These are phyloP conservation scores for Logfia minima DNA, from an alignment of 129 eudicot species.

Conservation along the genomic window DNA sequence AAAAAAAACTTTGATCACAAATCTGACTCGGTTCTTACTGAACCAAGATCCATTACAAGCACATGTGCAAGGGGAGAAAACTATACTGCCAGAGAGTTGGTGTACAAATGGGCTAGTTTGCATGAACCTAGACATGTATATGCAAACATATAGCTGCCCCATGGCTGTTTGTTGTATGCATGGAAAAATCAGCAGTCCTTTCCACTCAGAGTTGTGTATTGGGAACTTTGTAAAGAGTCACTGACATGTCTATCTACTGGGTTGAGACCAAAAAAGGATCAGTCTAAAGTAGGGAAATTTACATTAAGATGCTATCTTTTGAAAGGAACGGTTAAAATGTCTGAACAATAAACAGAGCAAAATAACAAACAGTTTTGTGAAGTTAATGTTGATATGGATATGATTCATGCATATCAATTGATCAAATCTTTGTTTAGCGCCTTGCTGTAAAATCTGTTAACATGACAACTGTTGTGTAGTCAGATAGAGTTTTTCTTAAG, in stretches of 20 bases:
- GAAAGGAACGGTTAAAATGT: conserved; percentile 7
- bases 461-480: not conserved
- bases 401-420: not conserved
- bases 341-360: conserved; percentile 8
- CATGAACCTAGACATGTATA: not conserved
- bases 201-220: conserved; percentile 5
- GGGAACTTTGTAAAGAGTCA: conserved; percentile 6
- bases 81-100: not conserved
- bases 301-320: conserved; percentile 4
- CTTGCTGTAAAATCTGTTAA: not conserved
- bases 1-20: not conserved
- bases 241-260: not conserved
- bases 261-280: not conserved
- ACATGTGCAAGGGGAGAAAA: not conserved
- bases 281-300: not conserved
- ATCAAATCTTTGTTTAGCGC: conserved; percentile 17
- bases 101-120: not conserved
- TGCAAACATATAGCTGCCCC: conserved; percentile 13
- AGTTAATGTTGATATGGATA: conserved; percentile 11
- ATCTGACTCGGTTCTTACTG: not conserved
- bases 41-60: not conserved
- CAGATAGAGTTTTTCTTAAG: not conserved
- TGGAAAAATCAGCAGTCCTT: conserved; percentile 13
- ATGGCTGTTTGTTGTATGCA: conserved; percentile 14
- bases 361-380: conserved; percentile 1